Conservation (phyloP, 2,329 filamentous ascomycete species). For the Calycina herbarum region DNA sequence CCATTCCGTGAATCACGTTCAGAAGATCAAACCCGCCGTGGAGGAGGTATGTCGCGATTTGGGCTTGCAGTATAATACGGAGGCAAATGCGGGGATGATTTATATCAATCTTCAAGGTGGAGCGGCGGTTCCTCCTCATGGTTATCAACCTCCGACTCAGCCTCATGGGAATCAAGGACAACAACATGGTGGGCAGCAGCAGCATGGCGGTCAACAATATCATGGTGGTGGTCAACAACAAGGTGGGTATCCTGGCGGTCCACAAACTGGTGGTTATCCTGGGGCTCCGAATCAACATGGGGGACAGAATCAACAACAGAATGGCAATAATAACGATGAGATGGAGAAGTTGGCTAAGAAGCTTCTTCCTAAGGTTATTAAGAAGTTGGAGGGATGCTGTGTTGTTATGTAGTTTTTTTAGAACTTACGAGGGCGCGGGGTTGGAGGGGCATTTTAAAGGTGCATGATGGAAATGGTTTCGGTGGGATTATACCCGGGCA, state of each 20-base stretch:
- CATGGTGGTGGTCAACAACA: conserved; percentile 42
- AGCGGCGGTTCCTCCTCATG: conserved; percentile 50
- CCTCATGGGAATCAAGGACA: conserved; percentile 43
- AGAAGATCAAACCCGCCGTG: conserved; percentile 94
- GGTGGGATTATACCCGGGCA: not conserved
- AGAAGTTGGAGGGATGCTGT: conserved; percentile 37
- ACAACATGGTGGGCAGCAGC: conserved; percentile 47
- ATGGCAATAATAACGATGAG: conserved; percentile 40
- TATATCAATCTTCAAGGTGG: conserved; percentile 84
- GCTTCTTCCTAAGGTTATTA: conserved; percentile 34
- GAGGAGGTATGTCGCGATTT: conserved; percentile 83
- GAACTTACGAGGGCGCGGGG: not conserved
- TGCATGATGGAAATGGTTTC: not conserved
- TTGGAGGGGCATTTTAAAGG: not conserved
- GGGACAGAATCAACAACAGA: conserved; percentile 47
- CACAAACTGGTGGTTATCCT: conserved; percentile 27
- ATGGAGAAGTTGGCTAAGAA: conserved; percentile 37
- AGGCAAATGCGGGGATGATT: conserved; percentile 86
- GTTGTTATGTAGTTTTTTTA: conserved; percentile 31
- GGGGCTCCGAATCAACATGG: conserved; percentile 44
- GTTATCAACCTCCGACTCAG: conserved; percentile 39
- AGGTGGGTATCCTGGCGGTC: conserved; percentile 36
- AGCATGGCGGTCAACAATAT: conserved; percentile 34
- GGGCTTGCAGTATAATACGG: conserved; percentile 78
- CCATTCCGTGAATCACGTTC: conserved; percentile 77